Base-by-base conservation (phyloP, 805 yeast species). In the Candida ascalaphidarum region DNA sequence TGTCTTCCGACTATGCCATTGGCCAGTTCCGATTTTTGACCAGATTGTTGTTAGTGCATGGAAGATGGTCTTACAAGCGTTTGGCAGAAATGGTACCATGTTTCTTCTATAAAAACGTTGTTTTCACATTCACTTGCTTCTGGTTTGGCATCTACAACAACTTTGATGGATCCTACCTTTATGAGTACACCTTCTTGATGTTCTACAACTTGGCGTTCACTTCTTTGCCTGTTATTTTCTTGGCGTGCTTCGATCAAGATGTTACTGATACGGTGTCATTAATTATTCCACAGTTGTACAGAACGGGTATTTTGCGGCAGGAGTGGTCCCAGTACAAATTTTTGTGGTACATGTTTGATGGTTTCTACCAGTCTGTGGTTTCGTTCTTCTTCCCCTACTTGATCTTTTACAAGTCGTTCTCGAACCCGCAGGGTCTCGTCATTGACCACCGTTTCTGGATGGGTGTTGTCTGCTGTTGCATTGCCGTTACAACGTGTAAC, bases 1-100 rank as follows among this genome's bases (percentile, higher is more conserved):
- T 82, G 94, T 77, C 86, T 15, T 77, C 89, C 1, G 94, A 82
- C 58, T 82, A 80, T 54, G 94, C 89, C 13, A 58, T 82, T 45
- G 92, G 89, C 14, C 94, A 82, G 50, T 82, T 82, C 53, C 68
- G 92, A 45, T 82, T 67, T 44, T 52, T 82, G 36, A 64, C 79
- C 0, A 68, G 82, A 40, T 58, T 82, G 36, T 55, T 82, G 7
- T 52, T 82, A 27, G 82, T 78, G 17, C 94, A 82, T 53, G 94
- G 94, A 18, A 66, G 92, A 54, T 82, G 94, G 94, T 78, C 86
- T 1, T 82, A 82, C 49, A 81, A 78, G 51, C 65, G 94, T 52
- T 62, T 82, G 25, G 70, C 84, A 20, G 94, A 82, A 55, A 81
- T 81, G 88, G 77, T 82, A 41, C 92, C 92, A 11, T 64, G 74